Conservation (phyloP, 352 stramenopile genomes). For the Globisporangium nagaii region DNA sequence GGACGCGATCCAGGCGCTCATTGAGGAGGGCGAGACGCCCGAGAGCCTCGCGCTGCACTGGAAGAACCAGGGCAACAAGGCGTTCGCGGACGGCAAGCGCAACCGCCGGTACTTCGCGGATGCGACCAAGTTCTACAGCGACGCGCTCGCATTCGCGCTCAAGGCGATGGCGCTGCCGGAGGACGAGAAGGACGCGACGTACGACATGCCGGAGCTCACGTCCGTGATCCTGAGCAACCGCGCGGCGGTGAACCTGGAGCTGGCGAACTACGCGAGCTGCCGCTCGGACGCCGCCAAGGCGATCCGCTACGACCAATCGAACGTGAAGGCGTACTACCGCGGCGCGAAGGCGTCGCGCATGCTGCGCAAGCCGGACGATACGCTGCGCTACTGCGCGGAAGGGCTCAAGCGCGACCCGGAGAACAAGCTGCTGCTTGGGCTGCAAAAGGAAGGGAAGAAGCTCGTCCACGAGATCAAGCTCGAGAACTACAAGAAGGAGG, state of each 20-base stretch:
- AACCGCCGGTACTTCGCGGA: constrained; percentile 70
- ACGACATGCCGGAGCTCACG: constrained; percentile 66
- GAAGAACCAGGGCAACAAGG: constrained; percentile 88
- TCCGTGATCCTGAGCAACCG: constrained; percentile 79
- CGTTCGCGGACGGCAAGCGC: constrained; percentile 72
- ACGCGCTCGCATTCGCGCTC: constrained; percentile 69
- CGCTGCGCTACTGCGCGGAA: constrained; percentile 75
- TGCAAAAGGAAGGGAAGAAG: constrained; percentile 55
- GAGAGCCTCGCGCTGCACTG: constrained; percentile 82
- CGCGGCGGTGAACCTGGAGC: constrained; percentile 72
- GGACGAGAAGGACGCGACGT: constrained; percentile 49
- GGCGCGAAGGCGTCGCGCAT: constrained; percentile 76
- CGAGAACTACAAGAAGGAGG: constrained; percentile 56
- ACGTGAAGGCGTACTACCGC: constrained; percentile 84
- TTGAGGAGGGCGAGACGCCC: constrained; percentile 82
- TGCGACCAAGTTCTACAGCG: constrained; percentile 76
- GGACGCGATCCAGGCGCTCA: constrained; percentile 80
- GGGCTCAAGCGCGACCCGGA: constrained; percentile 66
- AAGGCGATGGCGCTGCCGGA: constrained; percentile 67
- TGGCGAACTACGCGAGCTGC: constrained; percentile 85
- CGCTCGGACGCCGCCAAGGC: constrained; percentile 73
- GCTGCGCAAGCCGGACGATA: constrained; percentile 74
- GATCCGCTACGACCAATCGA: constrained; percentile 59
- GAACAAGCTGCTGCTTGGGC: constrained; percentile 71
- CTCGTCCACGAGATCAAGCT: constrained; percentile 60